Conservation (phyloP, 1,284 basidiomycete species). For the Trametes versicolor region DNA sequence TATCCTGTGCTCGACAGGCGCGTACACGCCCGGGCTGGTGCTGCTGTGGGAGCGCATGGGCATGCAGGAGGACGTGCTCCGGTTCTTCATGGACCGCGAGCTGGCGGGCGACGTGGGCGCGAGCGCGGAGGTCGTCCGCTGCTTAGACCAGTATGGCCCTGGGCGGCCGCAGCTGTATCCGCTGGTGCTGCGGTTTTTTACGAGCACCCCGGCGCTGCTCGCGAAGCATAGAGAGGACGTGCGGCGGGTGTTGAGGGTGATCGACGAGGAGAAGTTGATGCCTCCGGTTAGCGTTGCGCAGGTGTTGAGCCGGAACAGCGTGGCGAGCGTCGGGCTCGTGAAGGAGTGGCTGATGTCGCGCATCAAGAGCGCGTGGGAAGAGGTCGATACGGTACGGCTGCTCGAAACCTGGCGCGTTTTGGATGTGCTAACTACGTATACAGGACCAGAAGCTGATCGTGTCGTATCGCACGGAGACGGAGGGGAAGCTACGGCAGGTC, state of each 20-base stretch:
- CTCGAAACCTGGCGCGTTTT: constrained; percentile 3
- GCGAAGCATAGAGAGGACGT: constrained; percentile 78
- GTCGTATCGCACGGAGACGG: constrained; percentile 89
- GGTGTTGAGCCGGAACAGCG: constrained; percentile 85
- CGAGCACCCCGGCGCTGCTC: constrained; percentile 78
- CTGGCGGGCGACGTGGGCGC: constrained; percentile 56
- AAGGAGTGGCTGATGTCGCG: constrained; percentile 88
- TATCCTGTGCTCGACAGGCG: constrained; percentile 88
- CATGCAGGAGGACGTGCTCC: constrained; percentile 95
- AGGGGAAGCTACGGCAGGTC: constrained; percentile 85
- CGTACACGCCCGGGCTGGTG: constrained; percentile 66
- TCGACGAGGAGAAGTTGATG: constrained; percentile 86
- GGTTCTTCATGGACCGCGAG: constrained; percentile 88
- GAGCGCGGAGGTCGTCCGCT: constrained; percentile 75
- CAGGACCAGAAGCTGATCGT: constrained; percentile 87
- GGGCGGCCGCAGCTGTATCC: constrained; percentile 84
- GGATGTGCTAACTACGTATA: constrained; percentile 9
- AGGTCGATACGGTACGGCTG: constrained; percentile 79
- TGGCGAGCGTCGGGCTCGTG: constrained; percentile 90
- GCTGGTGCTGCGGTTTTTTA: constrained; percentile 90
- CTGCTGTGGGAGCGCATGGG: constrained; percentile 78
- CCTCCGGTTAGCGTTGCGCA: constrained; percentile 91
- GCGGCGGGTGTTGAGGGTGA: constrained; percentile 72
- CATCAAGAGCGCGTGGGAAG: constrained; percentile 77
- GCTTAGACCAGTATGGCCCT: constrained; percentile 80